Conservation (phyloP, 1,284 basidiomycete species). For the Malassezia pachydermatis region DNA sequence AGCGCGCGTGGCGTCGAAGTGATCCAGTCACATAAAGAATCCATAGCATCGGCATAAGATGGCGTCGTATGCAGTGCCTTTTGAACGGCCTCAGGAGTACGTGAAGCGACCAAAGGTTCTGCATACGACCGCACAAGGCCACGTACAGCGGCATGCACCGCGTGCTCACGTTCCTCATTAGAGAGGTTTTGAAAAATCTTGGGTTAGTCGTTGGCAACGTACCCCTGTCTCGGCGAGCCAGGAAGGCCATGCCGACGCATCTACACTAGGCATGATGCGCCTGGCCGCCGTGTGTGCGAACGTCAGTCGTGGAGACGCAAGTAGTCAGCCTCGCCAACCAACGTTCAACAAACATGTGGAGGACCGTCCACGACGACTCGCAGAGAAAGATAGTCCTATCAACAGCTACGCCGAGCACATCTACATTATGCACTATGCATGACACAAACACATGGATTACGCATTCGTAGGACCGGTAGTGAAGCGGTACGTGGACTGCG, state of each 20-base stretch:
- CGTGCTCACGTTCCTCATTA: slow-evolving; percentile 6
- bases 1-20: neutral
- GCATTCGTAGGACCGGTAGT: too few species aligned
- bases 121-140: slow-evolving; percentile 6
- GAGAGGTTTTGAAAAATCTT: neutral
- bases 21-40: slow-evolving; percentile 3
- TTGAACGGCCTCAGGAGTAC: neutral
- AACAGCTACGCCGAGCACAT: too few species aligned
- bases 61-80: neutral
- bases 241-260: slow-evolving; percentile 2
- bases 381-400: too few species aligned
- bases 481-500: slow-evolving; percentile 28
- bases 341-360: too few species aligned
- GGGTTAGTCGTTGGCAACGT: neutral
- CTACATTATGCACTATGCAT: too few species aligned
- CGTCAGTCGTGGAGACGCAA: too few species aligned
- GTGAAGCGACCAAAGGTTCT: slow-evolving; percentile 2
- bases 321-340: too few species aligned
- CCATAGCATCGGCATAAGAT: neutral
- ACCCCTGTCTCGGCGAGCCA: slow-evolving; percentile 6
- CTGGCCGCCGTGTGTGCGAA: too few species aligned
- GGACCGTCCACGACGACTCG: too few species aligned
- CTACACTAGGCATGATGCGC: neutral
- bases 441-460: too few species aligned
- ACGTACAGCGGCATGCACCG: slow-evolving; percentile 1